Conservation (phyloP, 371 early-diverging fungal genomes). For the Mucor sp. region DNA sequence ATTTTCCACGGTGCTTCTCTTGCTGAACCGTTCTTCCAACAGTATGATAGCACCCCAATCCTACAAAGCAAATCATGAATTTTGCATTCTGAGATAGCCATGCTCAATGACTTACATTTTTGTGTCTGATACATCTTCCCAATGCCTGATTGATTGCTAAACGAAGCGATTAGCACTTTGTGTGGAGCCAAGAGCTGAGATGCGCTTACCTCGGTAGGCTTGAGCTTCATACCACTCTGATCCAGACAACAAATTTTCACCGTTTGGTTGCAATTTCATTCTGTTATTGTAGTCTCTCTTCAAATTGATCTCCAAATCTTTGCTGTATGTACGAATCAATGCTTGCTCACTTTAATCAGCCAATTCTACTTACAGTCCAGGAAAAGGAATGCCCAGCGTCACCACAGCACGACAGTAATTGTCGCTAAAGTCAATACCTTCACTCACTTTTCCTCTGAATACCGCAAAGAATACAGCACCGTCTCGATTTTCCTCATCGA, state of each 20-base stretch:
- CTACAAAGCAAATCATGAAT: constrained; percentile 7
- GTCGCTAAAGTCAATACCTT: constrained; percentile 96
- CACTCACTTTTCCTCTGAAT: constrained; percentile 91
- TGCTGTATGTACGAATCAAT: constrained; percentile 11
- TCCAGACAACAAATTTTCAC: constrained; percentile 22
- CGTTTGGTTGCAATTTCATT: not conserved
- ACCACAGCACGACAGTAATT: constrained; percentile 87
- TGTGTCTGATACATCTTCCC: constrained; percentile 94
- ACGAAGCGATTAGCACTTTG: not conserved
- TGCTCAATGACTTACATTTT: constrained; percentile 51
- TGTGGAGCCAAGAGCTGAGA: not conserved
- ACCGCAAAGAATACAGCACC: constrained; percentile 70
- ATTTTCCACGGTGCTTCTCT: constrained; percentile 35
- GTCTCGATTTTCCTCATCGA: constrained; percentile 19
- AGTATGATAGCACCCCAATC: constrained; percentile 67
- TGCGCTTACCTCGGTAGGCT: constrained; percentile 66
- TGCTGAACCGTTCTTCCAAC: constrained; percentile 58
- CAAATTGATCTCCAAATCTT: constrained; percentile 40
- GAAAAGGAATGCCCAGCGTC: constrained; percentile 92
- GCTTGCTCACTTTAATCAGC: not conserved
- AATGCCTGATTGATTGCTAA: constrained; percentile 94
- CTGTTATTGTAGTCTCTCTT: constrained; percentile 46
- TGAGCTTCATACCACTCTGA: constrained; percentile 73
- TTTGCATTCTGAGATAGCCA: too few relatives aligned
- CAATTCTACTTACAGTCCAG: constrained; percentile 40